Base-by-base conservation (phyloP, 345 rosid genomes). In the Aurinia saxatilis region DNA sequence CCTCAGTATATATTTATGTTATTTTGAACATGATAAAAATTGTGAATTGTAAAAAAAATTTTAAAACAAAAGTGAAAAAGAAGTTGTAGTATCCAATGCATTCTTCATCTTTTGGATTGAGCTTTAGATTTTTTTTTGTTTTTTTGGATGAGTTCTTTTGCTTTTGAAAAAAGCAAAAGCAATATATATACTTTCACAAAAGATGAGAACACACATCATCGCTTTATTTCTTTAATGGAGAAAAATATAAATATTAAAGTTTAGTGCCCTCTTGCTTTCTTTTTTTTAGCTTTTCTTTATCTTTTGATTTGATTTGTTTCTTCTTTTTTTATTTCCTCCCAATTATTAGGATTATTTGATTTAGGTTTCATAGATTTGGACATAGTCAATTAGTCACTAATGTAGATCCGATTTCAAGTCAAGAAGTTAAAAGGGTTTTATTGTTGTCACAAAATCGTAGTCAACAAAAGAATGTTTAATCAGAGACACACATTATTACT, bases 121-220 rank as follows among this genome's bases (percentile, higher is more conserved):
- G 65, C 60, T 71, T 71, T 71, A 48, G 23, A 2, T 55, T 15
- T 56, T 48, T 49, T 23, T 66, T 53, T 56, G n/a, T 1, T 23
- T 44, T 40, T 27, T 50, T 21, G 1, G 3, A 36, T 27, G 40
- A 60, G 48, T 56, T n/a, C 63, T 49, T 63, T 63, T 63, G 54
- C 70, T 57, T 71, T 71, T 57, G 7, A 0, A 0, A 63, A 70
- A 71, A 64, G 75, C 30, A 64, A 71, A 71, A 65, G 75, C 66
- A 71, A 71, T 64, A 71, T 71, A 71, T 42, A 50, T 65, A 64
- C 70, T 71, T 71, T 71, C 75, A 57, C 46, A 64, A 71, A 71
- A 71, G 75, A 71, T 64, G 75, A 71, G 70, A 63, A 52, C 54
- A 57, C 53, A 64, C 75, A 64, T 71, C 75, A 50, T 50, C 65